Evolutionary conservation across 805 yeast species (phyloP), one percentile per base, ranked within the genome.

Genomic region (Sugiyamaella floridensis): DNA sequence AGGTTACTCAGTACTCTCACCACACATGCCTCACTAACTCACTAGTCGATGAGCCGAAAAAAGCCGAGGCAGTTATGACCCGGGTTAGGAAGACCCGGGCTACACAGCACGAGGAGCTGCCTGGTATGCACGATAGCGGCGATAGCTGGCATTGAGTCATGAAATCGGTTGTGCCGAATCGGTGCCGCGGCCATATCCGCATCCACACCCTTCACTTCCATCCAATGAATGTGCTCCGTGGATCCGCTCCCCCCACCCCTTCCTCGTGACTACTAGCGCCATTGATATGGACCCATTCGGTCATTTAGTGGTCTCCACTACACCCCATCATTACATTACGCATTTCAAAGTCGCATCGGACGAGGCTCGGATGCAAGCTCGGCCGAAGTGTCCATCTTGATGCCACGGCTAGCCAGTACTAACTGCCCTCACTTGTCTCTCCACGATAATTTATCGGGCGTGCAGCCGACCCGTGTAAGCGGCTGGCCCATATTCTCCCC

Each of bases 371-470:
- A 32, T 11, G n/a, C 37, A 32, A 3, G 9, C 37, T 32, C 37
- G n/a, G 12, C 37, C n/a, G n/a, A 10, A 32, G 37, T 4, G 6
- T 22, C 6, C 6, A 22, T 22, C 26, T 3, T 22, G 3, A 6
- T 22, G 26, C 26, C 26, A 22, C 26, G 26, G 26, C 26, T 22
- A 22, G 3, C 3, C 26, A 22, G 6, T 6, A 22, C 26, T 6
- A 22, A 12, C 19, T 41, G 22, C 19, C 10, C 28, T 45, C 12
- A 14, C 46, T 7, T 5, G 32, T 11, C n/a, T 22, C 40, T 5
- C 48, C 40, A 45, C 48, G 47, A 43, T 20, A 43, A 43, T 26
- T 16, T 15, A 19, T 26, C 47, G 47, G 47, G n/a, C n/a, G 37
- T 32, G n/a, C n/a, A 14, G 37, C 26, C 26, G 37, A 32, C 37